phyloP scores from a whole-genome alignment of 129 eudicot genomes.

The Deinandra increscens region DNA sequence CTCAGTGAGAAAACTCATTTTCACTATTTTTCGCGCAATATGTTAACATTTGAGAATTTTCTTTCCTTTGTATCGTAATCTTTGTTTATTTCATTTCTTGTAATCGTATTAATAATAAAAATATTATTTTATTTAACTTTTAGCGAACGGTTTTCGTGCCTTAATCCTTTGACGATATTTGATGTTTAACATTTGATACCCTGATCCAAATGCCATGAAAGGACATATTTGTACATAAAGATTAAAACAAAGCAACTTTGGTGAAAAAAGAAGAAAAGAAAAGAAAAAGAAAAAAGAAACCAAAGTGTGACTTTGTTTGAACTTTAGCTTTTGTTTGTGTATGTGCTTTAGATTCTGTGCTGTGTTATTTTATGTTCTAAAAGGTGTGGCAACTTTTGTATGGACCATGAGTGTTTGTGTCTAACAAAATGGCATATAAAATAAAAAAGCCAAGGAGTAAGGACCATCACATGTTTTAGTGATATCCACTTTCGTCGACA shows the following conservation, averaged over 20 bases:
- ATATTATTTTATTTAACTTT: too few species aligned
- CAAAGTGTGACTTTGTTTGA: slow-evolving; percentile 33
- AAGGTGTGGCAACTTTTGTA: slow-evolving; percentile 24
- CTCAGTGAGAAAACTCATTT: too few species aligned
- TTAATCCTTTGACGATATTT: not conserved
- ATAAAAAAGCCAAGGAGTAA: not conserved
- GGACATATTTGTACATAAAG: slow-evolving; percentile 27
- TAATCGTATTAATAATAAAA: too few species aligned
- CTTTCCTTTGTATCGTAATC: too few species aligned
- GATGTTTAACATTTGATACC: slow-evolving; percentile 15
- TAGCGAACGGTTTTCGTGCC: too few species aligned
- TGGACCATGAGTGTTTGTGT: slow-evolving; percentile 32
- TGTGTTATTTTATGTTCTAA: slow-evolving; percentile 25
- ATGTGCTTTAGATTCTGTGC: slow-evolving; percentile 35
- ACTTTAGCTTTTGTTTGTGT: slow-evolving; percentile 38
- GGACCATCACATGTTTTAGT: slow-evolving; percentile 28
- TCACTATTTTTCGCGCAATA: too few species aligned
- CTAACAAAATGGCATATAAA: slow-evolving; percentile 11
- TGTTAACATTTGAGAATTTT: too few species aligned
- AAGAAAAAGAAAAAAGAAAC: slow-evolving; percentile 21
- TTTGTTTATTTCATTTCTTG: too few species aligned
- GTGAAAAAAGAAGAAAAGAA: slow-evolving; percentile 6
- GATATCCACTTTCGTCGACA: slow-evolving; percentile 23
- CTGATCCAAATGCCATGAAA: slow-evolving; percentile 24
- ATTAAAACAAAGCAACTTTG: slow-evolving; percentile 33